phyloP scores from a whole-genome alignment of 495 filamentous ascomycete genomes.

The Penicillium ochrochloron region DNA sequence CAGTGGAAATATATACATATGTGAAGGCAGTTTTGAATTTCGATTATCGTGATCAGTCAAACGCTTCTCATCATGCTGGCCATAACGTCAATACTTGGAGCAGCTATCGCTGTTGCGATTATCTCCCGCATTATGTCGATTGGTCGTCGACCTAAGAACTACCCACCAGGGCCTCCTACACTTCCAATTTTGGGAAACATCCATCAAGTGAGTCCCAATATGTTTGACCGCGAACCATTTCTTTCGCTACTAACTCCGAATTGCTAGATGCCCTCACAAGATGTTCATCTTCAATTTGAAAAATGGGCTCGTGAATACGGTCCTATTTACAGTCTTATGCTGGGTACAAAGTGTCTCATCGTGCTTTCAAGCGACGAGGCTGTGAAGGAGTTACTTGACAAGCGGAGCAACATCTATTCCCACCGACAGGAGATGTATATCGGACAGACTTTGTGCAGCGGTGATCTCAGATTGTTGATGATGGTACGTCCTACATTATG shows the following conservation, averaged over 20 bases:
- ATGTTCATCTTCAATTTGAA: slow-evolving; percentile 51
- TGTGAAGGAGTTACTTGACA: slow-evolving; percentile 63
- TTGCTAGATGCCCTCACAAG: slow-evolving; percentile 22
- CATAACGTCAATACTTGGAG: slow-evolving; percentile 12
- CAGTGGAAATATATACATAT: not conserved
- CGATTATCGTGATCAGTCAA: not conserved
- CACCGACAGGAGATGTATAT: slow-evolving; percentile 57
- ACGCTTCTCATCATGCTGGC: slow-evolving; percentile 10
- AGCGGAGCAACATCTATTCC: slow-evolving; percentile 62
- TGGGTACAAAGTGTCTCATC: slow-evolving; percentile 60
- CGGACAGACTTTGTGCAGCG: slow-evolving; percentile 42
- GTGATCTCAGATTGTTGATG: slow-evolving; percentile 35
- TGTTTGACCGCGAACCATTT: not conserved
- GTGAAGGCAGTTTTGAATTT: not conserved
- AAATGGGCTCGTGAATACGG: slow-evolving; percentile 67
- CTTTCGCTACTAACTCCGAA: not conserved
- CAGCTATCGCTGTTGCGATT: slow-evolving; percentile 16
- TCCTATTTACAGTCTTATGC: slow-evolving; percentile 62
- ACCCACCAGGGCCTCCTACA: slow-evolving; percentile 44
- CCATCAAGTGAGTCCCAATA: slow-evolving; percentile 29
- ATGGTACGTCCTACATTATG: slow-evolving; percentile 29
- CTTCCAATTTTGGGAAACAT: slow-evolving; percentile 43
- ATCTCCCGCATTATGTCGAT: slow-evolving; percentile 18
- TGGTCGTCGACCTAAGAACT: slow-evolving; percentile 36
- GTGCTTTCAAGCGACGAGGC: slow-evolving; percentile 62